A percentile compares a stretch with the other conserved stretches of the same genome.
Conservation (phyloP, 169 alveolate species). For the Plasmodium adleri region DNA sequence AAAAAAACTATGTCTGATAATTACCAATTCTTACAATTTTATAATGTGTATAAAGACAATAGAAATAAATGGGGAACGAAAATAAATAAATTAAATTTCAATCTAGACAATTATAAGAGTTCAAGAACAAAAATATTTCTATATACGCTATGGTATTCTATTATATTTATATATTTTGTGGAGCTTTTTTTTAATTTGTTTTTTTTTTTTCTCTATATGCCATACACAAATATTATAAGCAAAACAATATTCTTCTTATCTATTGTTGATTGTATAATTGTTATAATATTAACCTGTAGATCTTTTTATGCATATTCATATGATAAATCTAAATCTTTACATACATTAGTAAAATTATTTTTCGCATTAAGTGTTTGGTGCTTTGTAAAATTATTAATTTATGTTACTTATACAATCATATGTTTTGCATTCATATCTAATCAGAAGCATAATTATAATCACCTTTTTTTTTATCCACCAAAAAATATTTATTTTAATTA, state of each 20-base stretch:
- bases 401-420: conserved; percentile 13
- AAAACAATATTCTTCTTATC: conserved; percentile 45
- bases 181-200: conserved; percentile 38
- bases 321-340: conserved; percentile 31
- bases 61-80: conserved; percentile 58
- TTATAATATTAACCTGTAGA: conserved; percentile 39
- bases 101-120: conserved; percentile 50
- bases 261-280: conserved; percentile 22
- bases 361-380: conserved; percentile 69
- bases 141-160: conserved; percentile 32
- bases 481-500: conserved; percentile 37
- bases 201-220: conserved; percentile 14
- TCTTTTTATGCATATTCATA: conserved; percentile 45
- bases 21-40: conserved; percentile 22
- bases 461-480: conserved; percentile 5
- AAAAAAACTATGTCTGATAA: conserved; percentile 44
- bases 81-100: conserved; percentile 43
- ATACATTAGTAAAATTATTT: conserved; percentile 29
- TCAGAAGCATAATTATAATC: conserved; percentile 11
- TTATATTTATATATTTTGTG: conserved; percentile 40
- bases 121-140: conserved; percentile 40
- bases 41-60: conserved; percentile 38
- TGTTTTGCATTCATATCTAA: conserved; percentile 14
- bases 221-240: conserved; percentile 30
- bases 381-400: conserved; percentile 41